Evolutionary conservation across 345 rosid genomes (phyloP).

Genomic region (Mangifera indica): DNA sequence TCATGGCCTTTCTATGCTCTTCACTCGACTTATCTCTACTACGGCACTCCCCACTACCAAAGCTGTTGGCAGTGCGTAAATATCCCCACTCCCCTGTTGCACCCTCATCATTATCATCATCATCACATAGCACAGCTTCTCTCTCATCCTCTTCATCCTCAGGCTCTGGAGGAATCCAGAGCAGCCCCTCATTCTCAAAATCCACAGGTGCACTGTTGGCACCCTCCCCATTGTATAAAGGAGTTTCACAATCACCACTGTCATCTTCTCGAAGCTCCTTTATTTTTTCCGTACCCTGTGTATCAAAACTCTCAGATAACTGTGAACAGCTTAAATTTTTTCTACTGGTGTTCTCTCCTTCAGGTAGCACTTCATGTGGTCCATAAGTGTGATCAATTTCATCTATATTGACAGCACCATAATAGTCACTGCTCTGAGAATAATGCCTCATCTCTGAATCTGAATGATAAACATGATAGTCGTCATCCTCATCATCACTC

Average conservation of each 20-base stretch:
- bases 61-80: slow-evolving; percentile 63
- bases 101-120: slow-evolving; percentile 62
- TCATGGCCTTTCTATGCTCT: slow-evolving; percentile 61
- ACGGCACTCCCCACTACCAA: slow-evolving; percentile 58
- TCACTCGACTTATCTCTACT: slow-evolving; percentile 58
- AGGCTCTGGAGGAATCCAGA: slow-evolving; percentile 96
- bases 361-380: slow-evolving; percentile 44
- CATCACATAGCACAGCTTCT: slow-evolving; percentile 69
- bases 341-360: slow-evolving; percentile 44
- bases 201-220: slow-evolving; percentile 66
- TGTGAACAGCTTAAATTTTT: slow-evolving; percentile 43
- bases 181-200: slow-evolving; percentile 76
- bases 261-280: slow-evolving; percentile 33
- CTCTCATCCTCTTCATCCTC: slow-evolving; percentile 92
- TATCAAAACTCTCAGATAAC: slow-evolving; percentile 40
- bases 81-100: slow-evolving; percentile 80
- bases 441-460: slow-evolving; percentile 56
- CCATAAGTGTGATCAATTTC: slow-evolving; percentile 46
- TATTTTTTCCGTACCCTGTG: slow-evolving; percentile 38
- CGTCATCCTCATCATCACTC: slow-evolving; percentile 89
- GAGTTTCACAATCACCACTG: slow-evolving; percentile 47
- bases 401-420: slow-evolving; percentile 43
- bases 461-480: slow-evolving; percentile 51
- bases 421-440: slow-evolving; percentile 50
- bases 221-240: slow-evolving; percentile 47